These are phyloP conservation scores for Sergeia podlipaevii DNA, from an alignment of 208 protist species.

Conservation along the genomic window DNA sequence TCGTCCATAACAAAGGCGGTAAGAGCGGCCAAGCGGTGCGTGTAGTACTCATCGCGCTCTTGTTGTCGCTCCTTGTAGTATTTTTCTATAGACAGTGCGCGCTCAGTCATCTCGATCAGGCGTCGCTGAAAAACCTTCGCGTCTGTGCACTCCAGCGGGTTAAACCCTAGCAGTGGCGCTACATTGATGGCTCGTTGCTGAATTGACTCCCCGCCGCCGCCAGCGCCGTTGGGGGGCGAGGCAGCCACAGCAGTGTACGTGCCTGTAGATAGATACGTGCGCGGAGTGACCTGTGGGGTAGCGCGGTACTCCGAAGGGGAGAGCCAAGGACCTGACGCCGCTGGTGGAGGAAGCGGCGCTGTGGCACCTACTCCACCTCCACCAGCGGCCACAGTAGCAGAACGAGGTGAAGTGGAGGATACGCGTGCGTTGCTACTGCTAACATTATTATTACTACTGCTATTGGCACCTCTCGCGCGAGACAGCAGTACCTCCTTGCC, in stretches of 20 bases:
- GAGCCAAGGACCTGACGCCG: conserved; percentile 12
- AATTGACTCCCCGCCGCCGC: conserved; percentile 13
- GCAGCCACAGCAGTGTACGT: too few species aligned
- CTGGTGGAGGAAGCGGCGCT: not conserved
- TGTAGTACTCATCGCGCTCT: conserved; percentile 36
- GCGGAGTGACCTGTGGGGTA: conserved; percentile 3
- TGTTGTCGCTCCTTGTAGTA: conserved; percentile 52
- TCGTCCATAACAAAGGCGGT: conserved; percentile 7
- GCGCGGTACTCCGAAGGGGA: conserved; percentile 5
- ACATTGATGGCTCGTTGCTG: conserved; percentile 48
- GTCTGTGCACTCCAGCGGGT: conserved; percentile 46
- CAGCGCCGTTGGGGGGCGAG: too few species aligned
- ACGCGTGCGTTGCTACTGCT: not conserved
- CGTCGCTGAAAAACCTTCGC: conserved; percentile 42
- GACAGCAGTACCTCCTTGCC: conserved; percentile 1
- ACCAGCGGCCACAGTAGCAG: not conserved
- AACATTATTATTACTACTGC: conserved; percentile 2
- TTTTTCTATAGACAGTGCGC: conserved; percentile 27
- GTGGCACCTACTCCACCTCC: conserved; percentile 9
- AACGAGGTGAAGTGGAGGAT: conserved; percentile 17
- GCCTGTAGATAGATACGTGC: conserved; percentile 2
- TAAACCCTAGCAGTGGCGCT: conserved; percentile 41
- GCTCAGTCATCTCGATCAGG: conserved; percentile 66
- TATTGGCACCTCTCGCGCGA: not conserved
- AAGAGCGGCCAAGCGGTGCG: conserved; percentile 43